Evolutionary conservation across 2,329 filamentous ascomycete genomes (phyloP).

Genomic region (Zalaria sp.): DNA sequence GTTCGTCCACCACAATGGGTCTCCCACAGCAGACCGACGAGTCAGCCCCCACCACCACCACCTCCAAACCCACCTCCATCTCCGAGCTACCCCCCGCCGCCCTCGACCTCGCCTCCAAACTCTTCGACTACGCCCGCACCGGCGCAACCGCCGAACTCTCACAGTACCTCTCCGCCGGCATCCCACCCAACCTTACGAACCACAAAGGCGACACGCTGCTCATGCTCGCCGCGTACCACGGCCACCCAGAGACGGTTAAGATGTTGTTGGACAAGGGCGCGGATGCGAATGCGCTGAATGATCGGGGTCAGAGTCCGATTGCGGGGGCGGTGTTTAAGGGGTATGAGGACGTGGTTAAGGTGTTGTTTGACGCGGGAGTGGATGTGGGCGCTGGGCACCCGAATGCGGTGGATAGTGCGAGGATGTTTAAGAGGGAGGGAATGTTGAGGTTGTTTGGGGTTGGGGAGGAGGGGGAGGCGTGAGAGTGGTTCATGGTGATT

Average conservation of each 20-base stretch:
- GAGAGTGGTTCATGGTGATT: too few relatives aligned
- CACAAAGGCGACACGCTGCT: constrained; percentile 60
- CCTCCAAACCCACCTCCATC: constrained; percentile 3
- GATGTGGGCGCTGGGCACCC: constrained; percentile 27
- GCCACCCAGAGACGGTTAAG: constrained; percentile 45
- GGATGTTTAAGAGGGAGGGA: constrained; percentile 30
- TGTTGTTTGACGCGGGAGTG: constrained; percentile 28
- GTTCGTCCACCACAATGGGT: not conserved
- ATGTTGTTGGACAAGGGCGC: constrained; percentile 49
- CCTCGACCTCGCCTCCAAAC: constrained; percentile 48
- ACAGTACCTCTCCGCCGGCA: constrained; percentile 49
- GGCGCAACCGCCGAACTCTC: constrained; percentile 45
- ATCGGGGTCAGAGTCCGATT: constrained; percentile 52
- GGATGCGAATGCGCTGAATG: constrained; percentile 55
- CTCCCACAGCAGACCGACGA: constrained; percentile 1
- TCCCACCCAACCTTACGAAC: constrained; percentile 58
- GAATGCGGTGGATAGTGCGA: constrained; percentile 31
- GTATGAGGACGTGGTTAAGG: constrained; percentile 49
- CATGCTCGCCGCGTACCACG: constrained; percentile 61
- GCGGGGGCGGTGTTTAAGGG: constrained; percentile 63
- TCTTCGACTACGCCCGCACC: constrained; percentile 52
- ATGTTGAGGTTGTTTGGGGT: constrained; percentile 20
- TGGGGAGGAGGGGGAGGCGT: constrained; percentile 8
- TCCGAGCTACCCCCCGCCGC: constrained; percentile 44
- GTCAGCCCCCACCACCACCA: not conserved